Base-by-base conservation (phyloP, 352 stramenopile species). In the Globisporangium camurandrum region DNA sequence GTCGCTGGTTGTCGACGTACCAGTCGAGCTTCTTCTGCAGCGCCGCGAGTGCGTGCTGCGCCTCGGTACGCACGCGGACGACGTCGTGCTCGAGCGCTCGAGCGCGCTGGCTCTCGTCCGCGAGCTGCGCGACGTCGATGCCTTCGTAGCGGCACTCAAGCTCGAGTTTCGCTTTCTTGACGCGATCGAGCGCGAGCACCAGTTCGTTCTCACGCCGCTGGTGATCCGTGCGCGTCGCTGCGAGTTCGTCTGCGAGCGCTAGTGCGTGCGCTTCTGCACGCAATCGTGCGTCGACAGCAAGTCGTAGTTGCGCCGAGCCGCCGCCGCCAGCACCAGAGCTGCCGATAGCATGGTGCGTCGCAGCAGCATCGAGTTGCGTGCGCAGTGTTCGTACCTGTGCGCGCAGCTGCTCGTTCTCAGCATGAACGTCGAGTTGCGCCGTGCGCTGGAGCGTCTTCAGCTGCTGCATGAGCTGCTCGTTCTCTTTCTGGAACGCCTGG, bases 1-100 rank as follows among this genome's bases (percentile, higher is more conserved):
- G 44, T 4, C 75, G 56, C 49, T 93, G 83, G 47, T 93, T 93
- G 37, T 77, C 67, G 14, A 92, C 74, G 34, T 93, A 93, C 83
- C 83, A 93, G 36, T 90, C 78, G 14, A 93, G 45, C 27, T 92
- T 93, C 50, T 87, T 82, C 45, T 93, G 77, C 17, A 93, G 52
- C 22, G 56, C 56, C n/a, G 20, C 40, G 8, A 89, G 37, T 17
- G 67, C 57, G 54, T 71, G 74, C 1, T 69, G 44, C 24, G 75
- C 65, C n/a, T 88, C 68, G 40, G 69, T 76, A 46, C 82, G 71
- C 48, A 57, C 49, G 7, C 70, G 16, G 17, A 64, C 49, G 27
- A 88, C 23, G 31, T 86, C 61, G 22, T 52, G 56, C 20, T 84
- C 63, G 37, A 88, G 51, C 16, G 68, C 41, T 12, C 65, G 59